A percentile compares a stretch with the other conserved stretches of the same genome.
Conservation (phyloP, 208 protist species). For the Acanthamoeba culbertsoni region DNA sequence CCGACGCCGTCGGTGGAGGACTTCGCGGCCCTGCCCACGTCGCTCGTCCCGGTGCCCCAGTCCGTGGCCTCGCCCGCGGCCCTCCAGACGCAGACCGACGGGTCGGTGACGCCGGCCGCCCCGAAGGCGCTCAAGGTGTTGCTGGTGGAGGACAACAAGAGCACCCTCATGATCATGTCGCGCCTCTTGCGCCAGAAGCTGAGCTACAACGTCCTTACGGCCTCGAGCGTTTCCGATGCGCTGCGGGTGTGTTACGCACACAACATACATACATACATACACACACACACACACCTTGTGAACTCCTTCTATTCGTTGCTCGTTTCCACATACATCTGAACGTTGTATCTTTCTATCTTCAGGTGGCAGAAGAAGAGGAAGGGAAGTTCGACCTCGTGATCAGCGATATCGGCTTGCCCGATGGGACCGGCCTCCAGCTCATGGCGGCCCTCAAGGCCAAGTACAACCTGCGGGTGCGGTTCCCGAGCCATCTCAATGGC, state of each 20-base stretch:
- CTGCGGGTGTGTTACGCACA: too few relatives aligned
- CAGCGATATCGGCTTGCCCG: slow-evolving; percentile 54
- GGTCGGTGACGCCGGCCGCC: neutral
- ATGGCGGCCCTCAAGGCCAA: slow-evolving; percentile 24
- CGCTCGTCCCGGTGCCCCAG: neutral
- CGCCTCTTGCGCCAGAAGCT: slow-evolving; percentile 26
- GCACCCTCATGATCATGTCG: slow-evolving; percentile 30
- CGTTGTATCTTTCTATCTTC: too few relatives aligned
- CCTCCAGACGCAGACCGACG: neutral
- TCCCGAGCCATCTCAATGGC: neutral
- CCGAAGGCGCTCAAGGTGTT: neutral
- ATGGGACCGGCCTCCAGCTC: neutral
- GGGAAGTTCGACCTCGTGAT: slow-evolving; percentile 55
- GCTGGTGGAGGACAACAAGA: slow-evolving; percentile 30
- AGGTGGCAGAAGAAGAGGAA: neutral
- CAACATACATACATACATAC: too few relatives aligned
- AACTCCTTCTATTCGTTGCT: too few relatives aligned
- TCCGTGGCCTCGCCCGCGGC: neutral
- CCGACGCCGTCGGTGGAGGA: neutral
- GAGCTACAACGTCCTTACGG: neutral
- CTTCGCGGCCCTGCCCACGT: neutral
- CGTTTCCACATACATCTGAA: too few relatives aligned
- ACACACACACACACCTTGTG: too few relatives aligned
- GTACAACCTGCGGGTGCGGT: neutral
- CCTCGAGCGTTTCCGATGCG: slow-evolving; percentile 2